Conservation (phyloP, 768 basidiomycete species). For the Amanita pseudoporphyria region DNA sequence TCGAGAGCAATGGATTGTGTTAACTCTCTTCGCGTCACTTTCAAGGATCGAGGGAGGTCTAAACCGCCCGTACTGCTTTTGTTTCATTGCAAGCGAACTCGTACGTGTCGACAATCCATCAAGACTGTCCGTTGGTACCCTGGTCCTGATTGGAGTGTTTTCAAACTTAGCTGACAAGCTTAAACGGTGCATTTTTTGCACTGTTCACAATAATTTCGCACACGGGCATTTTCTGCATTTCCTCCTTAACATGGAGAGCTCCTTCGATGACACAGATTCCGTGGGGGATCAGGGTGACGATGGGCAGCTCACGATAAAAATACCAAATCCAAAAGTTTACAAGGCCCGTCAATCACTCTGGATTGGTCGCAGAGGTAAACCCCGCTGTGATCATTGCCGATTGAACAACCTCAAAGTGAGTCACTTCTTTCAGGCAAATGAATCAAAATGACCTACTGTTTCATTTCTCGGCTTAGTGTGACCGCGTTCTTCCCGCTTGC, state of each 20-base stretch:
- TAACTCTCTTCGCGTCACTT: not conserved
- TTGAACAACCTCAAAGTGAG: slow-evolving; percentile 62
- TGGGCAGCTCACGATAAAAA: slow-evolving; percentile 50
- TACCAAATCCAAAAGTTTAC: slow-evolving; percentile 58
- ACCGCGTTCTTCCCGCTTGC: slow-evolving; percentile 59
- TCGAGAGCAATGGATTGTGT: not conserved
- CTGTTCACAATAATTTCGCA: not conserved
- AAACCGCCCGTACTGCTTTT: not conserved
- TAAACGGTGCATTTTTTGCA: not conserved
- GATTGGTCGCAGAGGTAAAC: slow-evolving; percentile 68
- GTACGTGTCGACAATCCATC: not conserved
- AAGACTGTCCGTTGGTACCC: not conserved
- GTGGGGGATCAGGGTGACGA: slow-evolving; percentile 35
- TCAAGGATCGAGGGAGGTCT: not conserved
- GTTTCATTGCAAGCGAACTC: slow-evolving; percentile 4
- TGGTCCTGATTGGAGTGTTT: not conserved
- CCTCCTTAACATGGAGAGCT: slow-evolving; percentile 19
- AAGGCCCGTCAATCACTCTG: slow-evolving; percentile 64
- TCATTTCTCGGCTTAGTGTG: slow-evolving; percentile 38
- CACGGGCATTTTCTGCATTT: not conserved
- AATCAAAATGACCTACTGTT: slow-evolving; percentile 2
- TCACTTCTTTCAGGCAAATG: slow-evolving; percentile 10
- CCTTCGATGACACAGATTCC: slow-evolving; percentile 27
- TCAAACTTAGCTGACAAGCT: not conserved
- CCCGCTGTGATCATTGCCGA: slow-evolving; percentile 67